phyloP scores from a whole-genome alignment of 169 alveolate genomes.

The Plasmodium knowlesi region DNA sequence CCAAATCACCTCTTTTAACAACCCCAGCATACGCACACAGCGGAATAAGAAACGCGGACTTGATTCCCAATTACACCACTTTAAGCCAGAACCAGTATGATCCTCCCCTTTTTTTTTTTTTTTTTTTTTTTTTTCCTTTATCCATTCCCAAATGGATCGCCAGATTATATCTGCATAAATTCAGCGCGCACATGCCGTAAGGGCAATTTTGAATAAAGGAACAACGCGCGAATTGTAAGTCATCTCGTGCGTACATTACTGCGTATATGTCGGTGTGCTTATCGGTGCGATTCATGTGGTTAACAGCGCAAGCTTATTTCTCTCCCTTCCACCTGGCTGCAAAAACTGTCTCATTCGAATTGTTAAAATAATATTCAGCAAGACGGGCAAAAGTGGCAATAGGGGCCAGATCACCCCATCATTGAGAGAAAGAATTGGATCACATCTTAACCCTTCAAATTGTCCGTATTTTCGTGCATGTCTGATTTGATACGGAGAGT shows the following conservation, averaged over 20 bases:
- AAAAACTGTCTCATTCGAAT: neutral
- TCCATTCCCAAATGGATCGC: neutral
- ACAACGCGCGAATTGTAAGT: neutral
- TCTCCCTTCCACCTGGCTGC: neutral
- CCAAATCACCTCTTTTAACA: neutral
- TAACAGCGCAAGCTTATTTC: neutral
- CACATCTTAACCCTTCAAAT: neutral
- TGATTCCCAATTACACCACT: neutral
- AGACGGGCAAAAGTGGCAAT: neutral
- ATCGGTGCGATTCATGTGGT: neutral
- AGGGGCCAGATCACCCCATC: neutral
- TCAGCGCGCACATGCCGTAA: neutral
- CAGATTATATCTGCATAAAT: neutral
- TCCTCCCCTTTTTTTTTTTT: neutral
- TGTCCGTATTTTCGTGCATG: neutral
- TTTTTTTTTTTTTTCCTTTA: neutral
- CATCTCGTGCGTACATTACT: neutral
- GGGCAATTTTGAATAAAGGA: neutral
- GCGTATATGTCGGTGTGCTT: neutral
- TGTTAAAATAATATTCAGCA: neutral
- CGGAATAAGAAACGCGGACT: neutral
- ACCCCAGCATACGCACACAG: neutral
- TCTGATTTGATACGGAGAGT: neutral
- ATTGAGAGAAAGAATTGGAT: neutral
- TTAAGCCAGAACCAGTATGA: neutral